Evolutionary conservation across 2,329 filamentous ascomycete genomes (phyloP), one percentile per base, ranked within the genome.

Genomic region (Leptographium lundbergii): DNA sequence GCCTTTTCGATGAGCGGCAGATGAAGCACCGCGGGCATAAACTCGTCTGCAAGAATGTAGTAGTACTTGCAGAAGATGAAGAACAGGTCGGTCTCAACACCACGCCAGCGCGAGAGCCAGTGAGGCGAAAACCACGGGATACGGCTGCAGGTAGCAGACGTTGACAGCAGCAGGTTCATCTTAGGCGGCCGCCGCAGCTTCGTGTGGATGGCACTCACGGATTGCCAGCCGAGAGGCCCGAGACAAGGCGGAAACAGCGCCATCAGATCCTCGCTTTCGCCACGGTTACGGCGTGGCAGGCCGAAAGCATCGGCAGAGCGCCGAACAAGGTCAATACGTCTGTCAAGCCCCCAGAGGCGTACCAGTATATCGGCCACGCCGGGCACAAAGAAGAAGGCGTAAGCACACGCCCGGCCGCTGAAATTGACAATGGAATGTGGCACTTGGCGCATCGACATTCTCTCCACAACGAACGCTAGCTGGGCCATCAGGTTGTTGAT

Each of bases 31-130:
- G 72, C 65, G 0, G 86, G 84, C 65, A 88, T 76, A 64, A 88
- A 87, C 61, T 94, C 88, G 48, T 88, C 83, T 4, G 86, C 79
- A 3, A 96, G 76, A 24, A 92, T 80, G 69, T 92, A 88, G 66
- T 88, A 95, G 69, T 94, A 86, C 71, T 95, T 96, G 73, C 85
- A 83, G 67, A 96, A 96, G 52, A 95, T 87, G 72, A 92, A 96
- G 69, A 96, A 89, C 39, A 96, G 76, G 67, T 96, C 91, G 4
- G 88, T 95, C 66, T 96, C 91, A 2, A 85, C 83, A 17, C 91
- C 91, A 62, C 84, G 86, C 91, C 91, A 96, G 61, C 90, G 83
- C 47, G 87, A 82, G 9, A 89, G 77, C 91, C 91, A 96, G 0
- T 85, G 84, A 0, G 64, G 63, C 1, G 89, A 89, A 66, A 87